Percentiles rank a stretch among this genome's conserved stretches.
These are phyloP conservation scores for Phytophthora niederhauseri DNA, from an alignment of 352 stramenopile genomes.

Conservation along the genomic window DNA sequence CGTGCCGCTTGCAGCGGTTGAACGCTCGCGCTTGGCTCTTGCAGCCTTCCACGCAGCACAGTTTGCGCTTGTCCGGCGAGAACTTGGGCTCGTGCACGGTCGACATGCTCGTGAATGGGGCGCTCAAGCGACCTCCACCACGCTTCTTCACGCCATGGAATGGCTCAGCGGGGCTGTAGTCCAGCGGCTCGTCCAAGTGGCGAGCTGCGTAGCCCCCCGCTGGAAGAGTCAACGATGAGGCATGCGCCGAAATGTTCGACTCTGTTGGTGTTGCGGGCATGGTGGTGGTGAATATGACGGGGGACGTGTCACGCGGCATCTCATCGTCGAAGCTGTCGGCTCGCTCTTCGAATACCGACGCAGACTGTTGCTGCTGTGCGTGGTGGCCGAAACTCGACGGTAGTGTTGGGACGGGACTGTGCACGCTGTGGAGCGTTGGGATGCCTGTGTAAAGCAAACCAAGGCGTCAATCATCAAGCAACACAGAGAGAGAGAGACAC, in stretches of 20 bases:
- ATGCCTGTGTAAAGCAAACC: constrained; percentile 18
- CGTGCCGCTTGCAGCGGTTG: constrained; percentile 87
- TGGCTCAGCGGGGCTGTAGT: not conserved
- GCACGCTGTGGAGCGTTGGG: constrained; percentile 20
- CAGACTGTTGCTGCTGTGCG: constrained; percentile 19
- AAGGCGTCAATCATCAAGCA: not conserved
- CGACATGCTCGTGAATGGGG: constrained; percentile 32
- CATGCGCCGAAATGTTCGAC: not conserved
- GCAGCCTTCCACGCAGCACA: constrained; percentile 78
- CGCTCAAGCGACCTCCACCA: constrained; percentile 12
- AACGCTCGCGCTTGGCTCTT: constrained; percentile 83
- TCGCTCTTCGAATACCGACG: constrained; percentile 16
- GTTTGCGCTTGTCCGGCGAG: constrained; percentile 71
- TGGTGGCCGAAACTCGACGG: constrained; percentile 29
- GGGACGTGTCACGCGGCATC: not conserved
- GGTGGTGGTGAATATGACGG: constrained; percentile 9
- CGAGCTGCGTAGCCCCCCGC: constrained; percentile 7
- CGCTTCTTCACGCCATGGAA: constrained; percentile 9
- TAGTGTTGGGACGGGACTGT: constrained; percentile 22
- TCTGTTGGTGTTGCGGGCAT: constrained; percentile 6
- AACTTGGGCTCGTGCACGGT: constrained; percentile 49
- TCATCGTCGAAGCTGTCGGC: constrained; percentile 10
- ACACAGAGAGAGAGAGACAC: not conserved
- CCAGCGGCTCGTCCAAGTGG: not conserved
- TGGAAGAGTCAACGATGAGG: constrained; percentile 3